These are phyloP conservation scores for Penstemon newberryi DNA, from an alignment of 257 asterid genomes.

Conservation along the genomic window DNA sequence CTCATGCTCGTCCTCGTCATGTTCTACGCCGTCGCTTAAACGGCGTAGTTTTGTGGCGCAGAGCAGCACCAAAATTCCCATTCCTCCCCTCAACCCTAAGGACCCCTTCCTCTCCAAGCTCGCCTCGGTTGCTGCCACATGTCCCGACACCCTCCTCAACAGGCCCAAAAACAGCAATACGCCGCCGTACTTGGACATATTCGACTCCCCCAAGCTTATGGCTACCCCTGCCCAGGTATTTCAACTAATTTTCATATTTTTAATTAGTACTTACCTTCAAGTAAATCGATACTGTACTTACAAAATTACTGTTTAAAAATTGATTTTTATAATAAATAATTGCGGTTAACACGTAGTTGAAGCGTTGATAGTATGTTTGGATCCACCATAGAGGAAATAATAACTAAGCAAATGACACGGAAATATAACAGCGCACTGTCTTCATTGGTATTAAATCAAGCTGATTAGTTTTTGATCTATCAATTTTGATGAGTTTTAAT, in stretches of 20 bases:
- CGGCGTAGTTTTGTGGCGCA: constrained; percentile 40
- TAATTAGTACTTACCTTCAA: too few relatives aligned
- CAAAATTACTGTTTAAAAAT: too few relatives aligned
- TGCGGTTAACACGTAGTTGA: too few relatives aligned
- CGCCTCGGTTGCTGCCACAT: constrained; percentile 66
- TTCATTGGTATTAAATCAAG: not conserved
- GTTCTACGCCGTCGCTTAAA: constrained; percentile 33
- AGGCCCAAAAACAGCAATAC: constrained; percentile 51
- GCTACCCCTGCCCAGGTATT: constrained; percentile 76
- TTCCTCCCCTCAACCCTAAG: constrained; percentile 79
- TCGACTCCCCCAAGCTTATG: constrained; percentile 79
- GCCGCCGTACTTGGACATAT: constrained; percentile 69
- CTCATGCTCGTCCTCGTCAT: constrained; percentile 42
- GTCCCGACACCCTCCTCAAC: constrained; percentile 60
- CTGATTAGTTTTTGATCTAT: too few relatives aligned
- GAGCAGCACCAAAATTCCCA: constrained; percentile 51
- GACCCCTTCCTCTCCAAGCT: constrained; percentile 78
- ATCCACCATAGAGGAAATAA: not conserved
- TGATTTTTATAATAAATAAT: too few relatives aligned
- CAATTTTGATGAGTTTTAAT: too few relatives aligned
- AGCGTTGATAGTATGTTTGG: too few relatives aligned
- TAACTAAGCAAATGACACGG: not conserved
- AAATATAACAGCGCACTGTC: not conserved
- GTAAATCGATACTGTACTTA: too few relatives aligned
- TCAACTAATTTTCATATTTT: not conserved